A percentile compares a stretch with the other conserved stretches of the same genome.
Conservation (phyloP, 768 basidiomycete species). For the Rhodotorula babjevae region DNA sequence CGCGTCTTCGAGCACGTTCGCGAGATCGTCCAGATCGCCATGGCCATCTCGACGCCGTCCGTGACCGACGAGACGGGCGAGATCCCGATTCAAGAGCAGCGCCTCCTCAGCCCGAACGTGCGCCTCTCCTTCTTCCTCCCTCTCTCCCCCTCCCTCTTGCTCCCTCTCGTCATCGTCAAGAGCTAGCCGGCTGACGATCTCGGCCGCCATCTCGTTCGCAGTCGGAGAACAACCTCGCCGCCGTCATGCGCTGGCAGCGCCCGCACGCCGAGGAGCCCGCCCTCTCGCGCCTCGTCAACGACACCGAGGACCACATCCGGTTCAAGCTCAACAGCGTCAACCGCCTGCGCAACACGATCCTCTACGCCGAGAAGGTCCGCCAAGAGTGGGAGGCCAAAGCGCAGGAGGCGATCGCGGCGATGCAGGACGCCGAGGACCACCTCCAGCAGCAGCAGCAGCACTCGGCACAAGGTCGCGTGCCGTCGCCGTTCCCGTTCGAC, state of each 20-base stretch:
- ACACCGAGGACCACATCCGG: conserved; percentile 81
- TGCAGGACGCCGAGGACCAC: conserved; percentile 48
- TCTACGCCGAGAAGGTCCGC: conserved; percentile 93
- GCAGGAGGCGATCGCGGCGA: conserved; percentile 53
- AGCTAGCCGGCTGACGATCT: no score
- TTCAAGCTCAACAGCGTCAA: conserved; percentile 93
- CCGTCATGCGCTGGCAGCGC: conserved; percentile 78
- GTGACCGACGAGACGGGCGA: conserved; percentile 81
- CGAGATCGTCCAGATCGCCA: conserved; percentile 71
- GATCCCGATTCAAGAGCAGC: conserved; percentile 86
- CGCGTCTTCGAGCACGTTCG: conserved; percentile 78
- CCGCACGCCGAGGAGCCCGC: conserved; percentile 81
- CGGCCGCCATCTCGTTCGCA: conserved; percentile 37
- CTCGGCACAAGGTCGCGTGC: conserved; percentile 42
- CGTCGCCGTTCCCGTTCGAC: conserved; percentile 31
- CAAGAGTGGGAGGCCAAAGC: conserved; percentile 94
- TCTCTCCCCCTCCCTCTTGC: no score
- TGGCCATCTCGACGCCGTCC: conserved; percentile 77
- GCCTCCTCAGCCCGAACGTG: conserved; percentile 68
- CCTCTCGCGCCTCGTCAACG: conserved; percentile 72
- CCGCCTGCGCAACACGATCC: conserved; percentile 92
- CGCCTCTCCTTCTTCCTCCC: neutral
- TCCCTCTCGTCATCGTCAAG: no score
- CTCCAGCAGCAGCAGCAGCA: no score
- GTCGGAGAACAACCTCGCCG: conserved; percentile 79